Evolutionary conservation across 352 stramenopile species (phyloP).

Genomic region (Globisporangium nunn): DNA sequence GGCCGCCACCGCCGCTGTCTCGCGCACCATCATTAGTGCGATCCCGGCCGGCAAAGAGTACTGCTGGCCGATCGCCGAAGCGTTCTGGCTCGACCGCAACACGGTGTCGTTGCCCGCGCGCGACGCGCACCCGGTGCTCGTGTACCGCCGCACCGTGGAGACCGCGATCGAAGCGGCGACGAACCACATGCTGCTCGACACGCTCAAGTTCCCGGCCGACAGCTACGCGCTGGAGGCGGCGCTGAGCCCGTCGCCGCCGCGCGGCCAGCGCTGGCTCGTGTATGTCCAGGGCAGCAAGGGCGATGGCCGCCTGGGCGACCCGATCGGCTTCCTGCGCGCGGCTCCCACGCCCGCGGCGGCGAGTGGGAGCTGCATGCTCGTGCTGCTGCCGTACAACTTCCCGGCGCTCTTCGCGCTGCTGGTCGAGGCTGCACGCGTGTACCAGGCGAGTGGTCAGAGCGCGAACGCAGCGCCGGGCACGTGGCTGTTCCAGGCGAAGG

Average conservation of each 20-base stretch:
- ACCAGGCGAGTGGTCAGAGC: constrained; percentile 72
- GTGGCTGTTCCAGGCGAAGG: constrained; percentile 86
- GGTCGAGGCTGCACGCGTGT: constrained; percentile 75
- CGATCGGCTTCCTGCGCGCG: constrained; percentile 71
- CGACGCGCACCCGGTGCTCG: constrained; percentile 70
- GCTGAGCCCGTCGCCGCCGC: constrained; percentile 49
- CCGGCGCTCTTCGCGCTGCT: constrained; percentile 74
- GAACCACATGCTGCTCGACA: constrained; percentile 85
- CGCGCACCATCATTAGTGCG: constrained; percentile 64
- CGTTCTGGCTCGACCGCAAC: constrained; percentile 84
- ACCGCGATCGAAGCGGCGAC: constrained; percentile 74
- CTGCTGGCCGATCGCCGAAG: constrained; percentile 72
- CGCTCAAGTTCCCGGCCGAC: constrained; percentile 82
- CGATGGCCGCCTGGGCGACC: constrained; percentile 71
- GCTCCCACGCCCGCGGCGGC: constrained; percentile 17
- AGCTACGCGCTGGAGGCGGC: constrained; percentile 60
- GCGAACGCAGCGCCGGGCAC: constrained; percentile 51
- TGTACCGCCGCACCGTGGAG: constrained; percentile 66
- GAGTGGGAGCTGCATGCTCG: constrained; percentile 43
- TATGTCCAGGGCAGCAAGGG: constrained; percentile 79
- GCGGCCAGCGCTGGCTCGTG: constrained; percentile 77
- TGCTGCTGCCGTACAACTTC: constrained; percentile 88
- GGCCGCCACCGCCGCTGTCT: not conserved
- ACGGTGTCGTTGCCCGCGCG: constrained; percentile 61
- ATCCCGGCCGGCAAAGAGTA: constrained; percentile 78